Evolutionary conservation across 495 filamentous ascomycete species (phyloP).

Genomic region (Talaromyces liani): DNA sequence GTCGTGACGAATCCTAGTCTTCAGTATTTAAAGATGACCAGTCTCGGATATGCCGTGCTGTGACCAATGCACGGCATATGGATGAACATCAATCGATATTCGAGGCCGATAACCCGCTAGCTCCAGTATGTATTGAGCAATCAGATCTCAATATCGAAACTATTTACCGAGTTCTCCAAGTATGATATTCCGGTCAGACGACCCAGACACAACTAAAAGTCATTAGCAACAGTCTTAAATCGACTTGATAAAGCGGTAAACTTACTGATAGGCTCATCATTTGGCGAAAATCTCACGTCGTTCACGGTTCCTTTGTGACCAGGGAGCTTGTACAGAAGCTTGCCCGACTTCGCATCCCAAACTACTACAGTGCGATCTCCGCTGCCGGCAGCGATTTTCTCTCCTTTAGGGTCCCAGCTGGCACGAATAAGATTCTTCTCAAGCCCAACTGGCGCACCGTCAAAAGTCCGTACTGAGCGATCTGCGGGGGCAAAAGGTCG

Average conservation of each 20-base stretch:
- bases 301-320: constrained; percentile 96
- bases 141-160: not conserved
- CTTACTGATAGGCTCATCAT: constrained; percentile 82
- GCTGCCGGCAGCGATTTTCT: constrained; percentile 80
- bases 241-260: constrained; percentile 15
- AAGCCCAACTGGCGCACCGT: constrained; percentile 76
- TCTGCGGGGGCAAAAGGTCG: constrained; percentile 87
- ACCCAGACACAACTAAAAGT: constrained; percentile 72
- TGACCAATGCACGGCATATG: not conserved
- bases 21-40: not conserved
- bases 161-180: constrained; percentile 67
- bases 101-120: not conserved
- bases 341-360: constrained; percentile 77
- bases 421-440: constrained; percentile 91
- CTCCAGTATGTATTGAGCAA: not conserved
- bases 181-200: constrained; percentile 72
- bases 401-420: constrained; percentile 83
- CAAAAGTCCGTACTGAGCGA: constrained; percentile 74
- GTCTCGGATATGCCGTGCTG: not conserved
- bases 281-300: constrained; percentile 82
- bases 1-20: not conserved
- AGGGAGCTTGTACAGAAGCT: constrained; percentile 87
- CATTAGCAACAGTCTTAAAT: constrained; percentile 4
- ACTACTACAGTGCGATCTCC: constrained; percentile 86
- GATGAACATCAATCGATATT: not conserved